Evolutionary conservation across 768 basidiomycete species (phyloP).

Genomic region (Mycena latifolia): DNA sequence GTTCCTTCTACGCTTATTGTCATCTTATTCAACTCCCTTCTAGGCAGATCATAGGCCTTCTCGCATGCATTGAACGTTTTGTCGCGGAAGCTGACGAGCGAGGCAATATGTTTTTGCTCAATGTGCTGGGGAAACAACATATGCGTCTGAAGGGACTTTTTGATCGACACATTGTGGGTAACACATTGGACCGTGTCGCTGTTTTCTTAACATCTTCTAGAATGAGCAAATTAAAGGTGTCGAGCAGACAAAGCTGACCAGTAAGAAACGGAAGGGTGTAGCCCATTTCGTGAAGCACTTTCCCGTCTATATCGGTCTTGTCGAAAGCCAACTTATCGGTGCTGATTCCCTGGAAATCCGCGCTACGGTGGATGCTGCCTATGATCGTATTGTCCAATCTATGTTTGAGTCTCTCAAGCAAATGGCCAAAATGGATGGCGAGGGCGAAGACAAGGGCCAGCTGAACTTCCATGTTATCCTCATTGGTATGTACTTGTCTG

Average conservation of each 20-base stretch:
- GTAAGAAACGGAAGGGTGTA: constrained; percentile 94
- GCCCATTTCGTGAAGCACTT: constrained; percentile 94
- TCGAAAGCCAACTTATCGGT: constrained; percentile 88
- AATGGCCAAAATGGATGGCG: constrained; percentile 95
- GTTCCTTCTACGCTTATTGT: constrained; percentile 15
- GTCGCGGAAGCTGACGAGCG: constrained; percentile 83
- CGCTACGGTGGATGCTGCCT: constrained; percentile 80
- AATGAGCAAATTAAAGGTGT: constrained; percentile 89
- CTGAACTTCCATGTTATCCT: constrained; percentile 96
- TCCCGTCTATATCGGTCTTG: constrained; percentile 85
- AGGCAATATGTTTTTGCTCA: constrained; percentile 79
- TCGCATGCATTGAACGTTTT: constrained; percentile 83
- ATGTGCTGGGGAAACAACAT: constrained; percentile 86
- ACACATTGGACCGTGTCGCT: not conserved
- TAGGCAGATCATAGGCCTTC: constrained; percentile 89
- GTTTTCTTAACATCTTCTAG: constrained; percentile 52
- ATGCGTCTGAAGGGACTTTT: constrained; percentile 79
- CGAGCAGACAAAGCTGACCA: constrained; percentile 90
- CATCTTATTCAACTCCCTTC: constrained; percentile 4
- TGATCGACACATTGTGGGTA: constrained; percentile 79
- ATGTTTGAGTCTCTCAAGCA: constrained; percentile 96
- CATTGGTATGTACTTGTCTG: constrained; percentile 68
- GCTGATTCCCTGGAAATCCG: constrained; percentile 85
- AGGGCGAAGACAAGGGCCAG: constrained; percentile 95
- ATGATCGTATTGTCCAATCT: constrained; percentile 88